Evolutionary conservation across 2,329 filamentous ascomycete species (phyloP), one percentile per base, ranked within the genome.

Genomic region (Lomentospora prolificans): DNA sequence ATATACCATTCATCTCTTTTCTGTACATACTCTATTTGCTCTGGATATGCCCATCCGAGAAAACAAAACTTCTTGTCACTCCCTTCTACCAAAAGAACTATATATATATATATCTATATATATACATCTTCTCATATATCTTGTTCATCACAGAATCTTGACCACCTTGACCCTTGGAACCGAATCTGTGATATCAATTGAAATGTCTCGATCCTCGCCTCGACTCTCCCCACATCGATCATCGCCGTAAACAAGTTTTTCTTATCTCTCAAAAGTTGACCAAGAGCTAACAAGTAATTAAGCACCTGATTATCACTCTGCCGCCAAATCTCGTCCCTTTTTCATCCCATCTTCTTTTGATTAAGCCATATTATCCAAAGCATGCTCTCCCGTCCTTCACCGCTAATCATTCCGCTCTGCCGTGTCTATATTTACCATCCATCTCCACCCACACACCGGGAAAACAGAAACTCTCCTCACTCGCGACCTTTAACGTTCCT

Each of bases 41-140:
- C 30, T 33, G 12, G 30, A 33, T 33, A 33, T 33, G 30, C 30
- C 30, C 30, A 33, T 33, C 30, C 12, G 30, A 12, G 30, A 33
- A 33, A 33, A 7, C 30, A 33, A 33, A 33, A 33, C 30, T 33
- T 33, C 30, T 7, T 7, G 12, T 33, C 30, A 33, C 12, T n/a
- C n/a, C n/a, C 30, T 33, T 33, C 12, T 33, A 33, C 30, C 30
- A 33, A 33, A 33, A 33, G n/a, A n/a, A n/a, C n/a, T 33, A 33
- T 33, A 33, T 33, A 33, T 50, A 50, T 31, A 51, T 51, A 28
- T 12, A 17, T 51, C 14, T 51, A 17, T 8, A 51, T 51, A 51
- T 51, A 17, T 17, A 17, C 30, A 27, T 27, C 50, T 10, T 12
- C 27, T 28, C 25, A n/a, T 22, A 17, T 51, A 19, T 28, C 50